Base-by-base conservation (phyloP, 1,284 basidiomycete species). In the Ustilago lituana region DNA sequence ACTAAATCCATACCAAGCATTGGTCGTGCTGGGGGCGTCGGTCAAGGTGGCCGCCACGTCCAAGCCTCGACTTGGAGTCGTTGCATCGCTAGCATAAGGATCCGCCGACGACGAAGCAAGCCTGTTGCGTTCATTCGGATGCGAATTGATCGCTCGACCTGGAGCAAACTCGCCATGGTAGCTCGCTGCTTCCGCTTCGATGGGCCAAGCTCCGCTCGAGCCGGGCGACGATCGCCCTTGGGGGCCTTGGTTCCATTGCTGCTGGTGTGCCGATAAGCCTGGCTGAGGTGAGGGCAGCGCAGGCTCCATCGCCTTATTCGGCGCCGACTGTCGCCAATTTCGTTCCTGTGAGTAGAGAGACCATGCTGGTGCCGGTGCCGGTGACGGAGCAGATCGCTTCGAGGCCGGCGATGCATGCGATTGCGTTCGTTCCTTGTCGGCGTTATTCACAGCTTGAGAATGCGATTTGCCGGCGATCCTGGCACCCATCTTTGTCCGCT, bases 61-160 rank as follows among this genome's bases (percentile, higher is more conserved):
- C 1, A 69, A 43, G 11, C 56, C 66, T 20, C 66, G 60, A 20
- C 66, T 69, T 0, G 66, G 66, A 2, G 66, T 69, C 4, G 56
- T 48, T 5, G 49, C 57, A 23, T 56, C 48, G 24, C 43, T 60
- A n/a, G 38, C 44, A 17, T 51, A 56, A 2, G 56, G 23, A 35
- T 55, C 63, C 6, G 41, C 49, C 14, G 48, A 36, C 9, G 53
- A 24, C 19, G 60, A 51, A 1, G 48, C 38, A 11, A 56, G 12
- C 7, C 44, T 24, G 23, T 24, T 39, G 9, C 49, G 44, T 3
- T 60, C 50, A 17, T 22, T 27, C 1, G 26, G 10, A 17, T 38
- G 46, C 17, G 53, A 35, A 32, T 32, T 31, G 22, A 48, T 10
- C 10, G 19, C 15, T 15, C 43, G 48, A 6, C 35, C 39, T 2